Conservation (phyloP, 1,284 basidiomycete species). For the Papiliotrema fonsecae region DNA sequence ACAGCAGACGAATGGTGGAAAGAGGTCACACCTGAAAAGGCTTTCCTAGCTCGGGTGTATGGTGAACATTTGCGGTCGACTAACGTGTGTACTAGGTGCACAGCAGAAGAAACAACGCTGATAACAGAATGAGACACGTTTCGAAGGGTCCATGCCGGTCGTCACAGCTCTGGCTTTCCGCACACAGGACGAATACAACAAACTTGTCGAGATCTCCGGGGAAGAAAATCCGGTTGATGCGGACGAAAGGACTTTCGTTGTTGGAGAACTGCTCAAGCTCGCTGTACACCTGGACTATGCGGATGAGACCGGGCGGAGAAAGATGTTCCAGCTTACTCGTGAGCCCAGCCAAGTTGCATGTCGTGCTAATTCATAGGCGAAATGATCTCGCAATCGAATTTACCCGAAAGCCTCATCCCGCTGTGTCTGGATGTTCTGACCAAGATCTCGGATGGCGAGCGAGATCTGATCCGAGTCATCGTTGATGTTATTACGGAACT, state of each 20-base stretch:
- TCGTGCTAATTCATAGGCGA: conserved; percentile 54
- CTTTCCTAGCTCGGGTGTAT: conserved; percentile 78
- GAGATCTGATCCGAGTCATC: conserved; percentile 86
- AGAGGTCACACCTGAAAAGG: conserved; percentile 69
- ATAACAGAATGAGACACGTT: conserved; percentile 56
- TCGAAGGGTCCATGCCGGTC: conserved; percentile 77
- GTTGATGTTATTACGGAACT: conserved; percentile 90
- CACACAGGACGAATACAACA: conserved; percentile 75
- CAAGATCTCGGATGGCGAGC: conserved; percentile 76
- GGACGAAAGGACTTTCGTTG: conserved; percentile 59
- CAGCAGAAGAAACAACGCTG: background rate
- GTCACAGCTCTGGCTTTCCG: conserved; percentile 84
- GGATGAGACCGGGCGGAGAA: conserved; percentile 89
- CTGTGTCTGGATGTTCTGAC: conserved; percentile 81
- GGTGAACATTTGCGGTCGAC: conserved; percentile 68
- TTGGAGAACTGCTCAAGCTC: conserved; percentile 75
- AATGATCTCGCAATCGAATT: conserved; percentile 75
- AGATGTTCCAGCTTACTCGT: conserved; percentile 84
- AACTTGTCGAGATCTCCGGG: conserved; percentile 53
- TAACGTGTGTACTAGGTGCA: conserved; percentile 44
- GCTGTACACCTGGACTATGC: conserved; percentile 83
- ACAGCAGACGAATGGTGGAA: conserved; percentile 68
- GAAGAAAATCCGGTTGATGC: conserved; percentile 56
- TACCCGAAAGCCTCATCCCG: conserved; percentile 75
- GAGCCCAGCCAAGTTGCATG: conserved; percentile 43